Base-by-base conservation (phyloP, 2,329 filamentous ascomycete species). In the Fusarium xylarioides region DNA sequence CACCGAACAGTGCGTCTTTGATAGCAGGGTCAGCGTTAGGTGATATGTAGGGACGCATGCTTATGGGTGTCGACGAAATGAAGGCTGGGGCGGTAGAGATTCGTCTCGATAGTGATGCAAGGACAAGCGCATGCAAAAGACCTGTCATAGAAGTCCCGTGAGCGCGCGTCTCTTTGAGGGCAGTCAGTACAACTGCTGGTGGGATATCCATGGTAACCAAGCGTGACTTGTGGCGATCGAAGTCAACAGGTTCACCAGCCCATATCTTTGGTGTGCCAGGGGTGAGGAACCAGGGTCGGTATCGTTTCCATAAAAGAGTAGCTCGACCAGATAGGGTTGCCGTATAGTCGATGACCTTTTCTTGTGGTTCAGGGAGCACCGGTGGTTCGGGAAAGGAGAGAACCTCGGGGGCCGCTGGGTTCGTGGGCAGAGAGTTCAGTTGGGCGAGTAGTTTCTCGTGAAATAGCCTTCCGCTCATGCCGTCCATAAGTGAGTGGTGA, bases 401-500 rank as follows among this genome's bases (percentile, higher is more conserved):
- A 15, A 74, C 11, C 40, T 43, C 7, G 62, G 75, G 21, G 30
- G 19, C 42, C 4, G 28, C 16, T 34, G 19, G 53, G 42, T 16
- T 66, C 44, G 43, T 23, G 26, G 46, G 37, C 19, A 68, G 43
- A 30, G 65, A 58, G 63, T 82, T 83, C 5, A 90, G 79, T 8
- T 86, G 82, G 6, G 78, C 72, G 8, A 86, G 81, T 1, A 90
- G 78, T 4, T 81, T 79, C 35, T 82, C 77, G 68, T 90, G 88
- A 70, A 91, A 89, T 4, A 83, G 74, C 34, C 80, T 79, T 1
- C 84, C 85, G 70, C 85, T 84, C 18, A 83, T 80, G 3, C 89
- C 89, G 70, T 90, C 89, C 30, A 83, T 82, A 23, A 90, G 79
- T 1, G 83, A 81, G 71, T 90, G 88, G 68, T 90, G 88, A 38